Evolutionary conservation across 2,329 filamentous ascomycete species (phyloP).

Genomic region (Xylariaceae sp.): DNA sequence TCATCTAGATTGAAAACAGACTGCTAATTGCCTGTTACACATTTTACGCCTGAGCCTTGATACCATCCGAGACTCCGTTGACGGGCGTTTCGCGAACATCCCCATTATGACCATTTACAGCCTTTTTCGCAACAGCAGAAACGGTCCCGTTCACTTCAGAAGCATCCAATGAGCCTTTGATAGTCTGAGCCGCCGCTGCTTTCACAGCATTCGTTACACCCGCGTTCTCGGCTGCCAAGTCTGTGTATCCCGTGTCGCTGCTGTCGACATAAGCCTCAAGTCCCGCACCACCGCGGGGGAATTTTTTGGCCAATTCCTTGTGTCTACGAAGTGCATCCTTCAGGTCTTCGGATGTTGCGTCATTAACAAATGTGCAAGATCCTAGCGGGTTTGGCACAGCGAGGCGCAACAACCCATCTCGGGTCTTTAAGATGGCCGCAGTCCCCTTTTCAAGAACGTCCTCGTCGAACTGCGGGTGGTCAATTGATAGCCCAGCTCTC

Average conservation of each 20-base stretch:
- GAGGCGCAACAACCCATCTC: conserved; percentile 64
- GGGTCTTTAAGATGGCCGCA: conserved; percentile 65
- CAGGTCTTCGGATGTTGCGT: conserved; percentile 60
- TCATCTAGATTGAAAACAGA: too few relatives aligned
- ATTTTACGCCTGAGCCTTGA: conserved; percentile 24
- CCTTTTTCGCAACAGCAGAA: conserved; percentile 8
- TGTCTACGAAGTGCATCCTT: conserved; percentile 56
- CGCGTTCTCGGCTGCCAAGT: conserved; percentile 41
- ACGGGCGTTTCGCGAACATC: background rate
- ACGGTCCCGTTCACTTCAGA: too few relatives aligned
- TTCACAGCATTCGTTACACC: conserved; percentile 22
- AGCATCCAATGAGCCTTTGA: conserved; percentile 5
- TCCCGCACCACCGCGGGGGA: conserved; percentile 60
- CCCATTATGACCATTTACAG: conserved; percentile 6
- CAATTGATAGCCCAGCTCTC: conserved; percentile 66
- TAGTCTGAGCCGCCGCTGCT: conserved; percentile 12
- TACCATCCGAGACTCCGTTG: conserved; percentile 13
- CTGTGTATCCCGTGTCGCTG: conserved; percentile 59
- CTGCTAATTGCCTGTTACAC: too few relatives aligned
- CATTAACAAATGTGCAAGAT: conserved; percentile 64
- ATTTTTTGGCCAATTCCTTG: conserved; percentile 60
- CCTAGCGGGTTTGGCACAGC: conserved; percentile 67
- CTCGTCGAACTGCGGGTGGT: conserved; percentile 65
- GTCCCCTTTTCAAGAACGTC: conserved; percentile 62
- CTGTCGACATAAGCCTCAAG: conserved; percentile 67